These are phyloP conservation scores for Euptelea pleiosperma DNA, from an alignment of 164 flowering plant genomes.

Conservation along the genomic window DNA sequence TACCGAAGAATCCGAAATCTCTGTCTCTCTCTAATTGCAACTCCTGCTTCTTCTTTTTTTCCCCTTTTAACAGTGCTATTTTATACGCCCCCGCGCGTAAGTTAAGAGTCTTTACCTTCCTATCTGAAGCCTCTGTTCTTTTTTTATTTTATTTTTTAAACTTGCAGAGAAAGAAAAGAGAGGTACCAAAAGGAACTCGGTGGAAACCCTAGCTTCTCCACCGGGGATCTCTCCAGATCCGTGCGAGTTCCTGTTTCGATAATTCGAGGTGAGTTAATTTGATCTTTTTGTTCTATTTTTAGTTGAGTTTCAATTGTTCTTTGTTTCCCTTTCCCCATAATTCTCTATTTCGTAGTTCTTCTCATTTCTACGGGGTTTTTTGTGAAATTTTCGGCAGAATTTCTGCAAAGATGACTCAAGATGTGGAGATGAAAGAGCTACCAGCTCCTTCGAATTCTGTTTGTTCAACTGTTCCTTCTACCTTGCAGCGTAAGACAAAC, in stretches of 20 bases:
- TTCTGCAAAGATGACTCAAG: conserved; percentile 60
- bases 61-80: no score
- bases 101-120: no score
- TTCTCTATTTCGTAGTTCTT: background rate
- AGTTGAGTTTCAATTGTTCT: no score
- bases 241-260: background rate
- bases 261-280: background rate
- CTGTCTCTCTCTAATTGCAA: no score
- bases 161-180: conserved; percentile 6
- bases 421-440: conserved; percentile 78
- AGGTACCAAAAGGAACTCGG: background rate
- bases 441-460: conserved; percentile 52
- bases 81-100: no score
- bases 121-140: no score
- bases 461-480: conserved; percentile 40
- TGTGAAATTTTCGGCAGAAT: background rate
- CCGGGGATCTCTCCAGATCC: background rate
- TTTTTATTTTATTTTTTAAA: no score
- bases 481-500: conserved; percentile 54
- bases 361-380: background rate
- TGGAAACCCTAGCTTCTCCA: conserved; percentile 10
- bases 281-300: no score
- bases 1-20: no score
- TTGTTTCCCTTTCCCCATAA: no score
- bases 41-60: no score